Base-by-base conservation (phyloP, 148 eudicot species). In the Diospyros kaki region DNA sequence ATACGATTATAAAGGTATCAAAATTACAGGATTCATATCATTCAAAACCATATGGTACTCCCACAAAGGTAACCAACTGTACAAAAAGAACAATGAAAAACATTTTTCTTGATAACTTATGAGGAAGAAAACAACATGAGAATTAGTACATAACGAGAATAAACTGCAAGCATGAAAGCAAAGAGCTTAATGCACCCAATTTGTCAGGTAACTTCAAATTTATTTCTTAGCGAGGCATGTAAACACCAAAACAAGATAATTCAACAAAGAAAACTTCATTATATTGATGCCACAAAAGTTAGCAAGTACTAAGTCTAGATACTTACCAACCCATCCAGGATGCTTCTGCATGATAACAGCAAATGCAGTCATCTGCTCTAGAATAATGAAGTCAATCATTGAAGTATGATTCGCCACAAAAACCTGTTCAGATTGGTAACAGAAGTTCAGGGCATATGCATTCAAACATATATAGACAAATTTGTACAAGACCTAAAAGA, bases 311-410 rank as follows among this genome's bases (percentile, higher is more conserved):
- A 40, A 42, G n/a, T 42, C 50, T 52, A 79, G 64, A 80, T 51
- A 76, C 98, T 82, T 84, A 96, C 99, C 99, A 78, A 96, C 97
- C 99, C 99, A 96, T 66, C 98, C 98, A 83, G 98, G 99, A 85
- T 93, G 99, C 83, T 96, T 96, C 80, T 96, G 99, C 99, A 96
- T 96, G 53, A 96, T 96, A 60, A 91, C 97, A 82, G 98, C 99
- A 83, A 96, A 96, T 81, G 99, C 97, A 83, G 98, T 96, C 98
- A 96, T 96, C 82, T 96, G 99, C 76, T 96, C 99, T 75, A 96
- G 87, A 71, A 96, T 81, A 68, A 96, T 87, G 85, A 96, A 96
- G 81, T 96, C 99, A 83, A 96, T 96, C 99, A 96, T 93, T 71
- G 99, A 96, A 51, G 99, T 96, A 75, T 96, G 98, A 79, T 96